phyloP scores from a whole-genome alignment of 495 filamentous ascomycete species.

The Cladorrhinum samala region DNA sequence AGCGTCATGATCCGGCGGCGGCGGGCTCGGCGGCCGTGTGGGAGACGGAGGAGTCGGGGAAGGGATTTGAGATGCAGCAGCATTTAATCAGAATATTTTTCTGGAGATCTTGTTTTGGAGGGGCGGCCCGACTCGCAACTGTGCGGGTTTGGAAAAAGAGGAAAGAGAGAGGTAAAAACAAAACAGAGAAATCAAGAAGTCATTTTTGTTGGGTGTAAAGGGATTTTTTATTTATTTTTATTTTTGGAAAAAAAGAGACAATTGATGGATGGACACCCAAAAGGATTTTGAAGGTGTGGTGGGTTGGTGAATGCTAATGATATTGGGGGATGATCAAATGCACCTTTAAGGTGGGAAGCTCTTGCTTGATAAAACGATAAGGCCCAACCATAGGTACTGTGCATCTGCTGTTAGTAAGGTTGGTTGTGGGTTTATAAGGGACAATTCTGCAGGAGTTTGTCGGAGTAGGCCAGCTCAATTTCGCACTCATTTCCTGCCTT shows the following conservation, averaged over 20 bases:
- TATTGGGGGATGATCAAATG: too few species aligned
- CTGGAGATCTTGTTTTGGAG: background rate
- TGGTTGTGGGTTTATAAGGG: slow-evolving; percentile 14
- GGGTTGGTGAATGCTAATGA: too few species aligned
- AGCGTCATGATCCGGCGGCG: slow-evolving; percentile 52
- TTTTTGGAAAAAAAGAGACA: too few species aligned
- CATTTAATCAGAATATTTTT: background rate
- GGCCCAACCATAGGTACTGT: background rate
- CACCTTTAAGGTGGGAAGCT: background rate
- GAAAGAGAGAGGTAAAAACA: background rate
- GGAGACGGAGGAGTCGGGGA: slow-evolving; percentile 43
- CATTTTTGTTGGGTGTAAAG: background rate
- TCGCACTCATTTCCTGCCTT: slow-evolving; percentile 37
- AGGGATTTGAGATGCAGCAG: slow-evolving; percentile 26
- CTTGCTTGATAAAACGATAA: background rate
- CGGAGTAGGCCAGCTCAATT: slow-evolving; percentile 33
- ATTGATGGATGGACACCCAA: too few species aligned
- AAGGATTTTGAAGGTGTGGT: too few species aligned
- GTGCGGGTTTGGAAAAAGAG: too few species aligned
- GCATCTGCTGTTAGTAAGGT: background rate
- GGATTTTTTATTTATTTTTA: too few species aligned
- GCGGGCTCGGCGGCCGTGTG: slow-evolving; percentile 49
- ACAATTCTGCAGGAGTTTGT: background rate
- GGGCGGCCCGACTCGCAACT: too few species aligned
- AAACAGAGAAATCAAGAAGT: background rate